Evolutionary conservation across 2,329 filamentous ascomycete genomes (phyloP), one percentile per base, ranked within the genome.

Genomic region (Endothia cerciana): DNA sequence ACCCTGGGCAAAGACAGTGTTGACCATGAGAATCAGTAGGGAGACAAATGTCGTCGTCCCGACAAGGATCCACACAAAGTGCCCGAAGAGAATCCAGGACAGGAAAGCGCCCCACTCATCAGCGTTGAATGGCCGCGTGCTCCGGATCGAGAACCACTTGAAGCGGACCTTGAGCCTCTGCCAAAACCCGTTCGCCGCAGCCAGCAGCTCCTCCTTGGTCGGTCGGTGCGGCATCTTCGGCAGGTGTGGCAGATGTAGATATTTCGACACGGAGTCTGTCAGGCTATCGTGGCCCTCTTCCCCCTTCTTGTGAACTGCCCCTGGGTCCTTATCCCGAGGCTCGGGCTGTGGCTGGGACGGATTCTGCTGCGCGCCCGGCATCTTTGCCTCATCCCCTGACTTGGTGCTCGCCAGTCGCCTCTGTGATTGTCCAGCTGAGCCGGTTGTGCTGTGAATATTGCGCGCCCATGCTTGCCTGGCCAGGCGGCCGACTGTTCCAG

Each of bases 21-120:
- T 99, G 73, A 98, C 92, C 10, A 92, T 87, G 70, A 97, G 87
- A 63, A 99, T 97, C 22, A 94, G 80, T 64, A 98, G 81, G 5
- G 94, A 97, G 77, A 98, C 93, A 78, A 99, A 99, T 0, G 95
- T 98, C 0, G 95, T 99, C 0, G 95, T 99, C 63, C 95, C 95
- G 38, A 98, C 85, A n/a, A 98, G 85, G 71, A 99, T 87, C 95
- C 95, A 99, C 13, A 97, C 86, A 10, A 99, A 83, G 77, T 99
- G 95, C 0, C 94, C 95, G 63, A 97, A 84, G 69, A 98, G 85
- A 69, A 99, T 91, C 94, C 94, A 98, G 2, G 95, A 98, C 62
- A 93, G 88, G 69, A 99, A 94, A 4, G 95, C 95, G 56, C 93
- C 92, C 83, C 97, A 97, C 79, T 99, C 95, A 76, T 99, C 95